Evolutionary conservation across 306 rosid species (phyloP).

Genomic region (Vigna hirtella): DNA sequence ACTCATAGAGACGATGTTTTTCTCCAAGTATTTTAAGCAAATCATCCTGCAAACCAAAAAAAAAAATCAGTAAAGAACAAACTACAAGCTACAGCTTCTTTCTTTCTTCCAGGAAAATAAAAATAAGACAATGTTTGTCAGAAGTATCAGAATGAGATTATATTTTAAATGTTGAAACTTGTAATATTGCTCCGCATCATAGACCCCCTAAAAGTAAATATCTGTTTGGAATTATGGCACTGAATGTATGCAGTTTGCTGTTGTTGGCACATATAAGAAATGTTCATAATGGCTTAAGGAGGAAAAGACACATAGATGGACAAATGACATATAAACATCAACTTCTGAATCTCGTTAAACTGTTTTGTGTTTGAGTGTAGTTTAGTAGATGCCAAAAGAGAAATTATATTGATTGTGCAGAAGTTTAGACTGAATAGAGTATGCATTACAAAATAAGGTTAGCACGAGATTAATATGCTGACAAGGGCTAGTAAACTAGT

Average conservation of each 20-base stretch:
- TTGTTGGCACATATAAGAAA: constrained; percentile 1
- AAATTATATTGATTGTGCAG: neutral
- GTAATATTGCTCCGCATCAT: constrained; percentile 9
- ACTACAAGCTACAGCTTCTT: constrained; percentile 39
- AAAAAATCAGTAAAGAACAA: constrained; percentile 33
- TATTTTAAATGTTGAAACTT: neutral
- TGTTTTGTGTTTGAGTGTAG: neutral
- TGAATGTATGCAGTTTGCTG: constrained; percentile 19
- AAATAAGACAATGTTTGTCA: neutral
- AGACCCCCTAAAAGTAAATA: constrained; percentile 27
- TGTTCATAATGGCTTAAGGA: constrained; percentile 4
- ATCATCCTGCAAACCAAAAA: constrained; percentile 65
- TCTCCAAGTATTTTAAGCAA: constrained; percentile 88
- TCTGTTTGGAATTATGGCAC: constrained; percentile 30
- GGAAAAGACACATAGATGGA: constrained; percentile 24
- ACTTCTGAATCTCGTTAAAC: constrained; percentile 24
- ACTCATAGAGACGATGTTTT: constrained; percentile 86
- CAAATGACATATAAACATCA: constrained; percentile 18
- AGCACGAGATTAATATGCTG: constrained; percentile 13
- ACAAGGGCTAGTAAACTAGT: constrained; percentile 6
- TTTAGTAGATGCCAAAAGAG: constrained; percentile 1
- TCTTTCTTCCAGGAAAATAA: constrained; percentile 22
- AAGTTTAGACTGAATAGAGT: neutral
- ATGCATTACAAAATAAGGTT: constrained; percentile 3
- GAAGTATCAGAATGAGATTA: constrained; percentile 14